Conservation (phyloP, 176 grass and related monocot genomes). For the Eragrostis curvula region DNA sequence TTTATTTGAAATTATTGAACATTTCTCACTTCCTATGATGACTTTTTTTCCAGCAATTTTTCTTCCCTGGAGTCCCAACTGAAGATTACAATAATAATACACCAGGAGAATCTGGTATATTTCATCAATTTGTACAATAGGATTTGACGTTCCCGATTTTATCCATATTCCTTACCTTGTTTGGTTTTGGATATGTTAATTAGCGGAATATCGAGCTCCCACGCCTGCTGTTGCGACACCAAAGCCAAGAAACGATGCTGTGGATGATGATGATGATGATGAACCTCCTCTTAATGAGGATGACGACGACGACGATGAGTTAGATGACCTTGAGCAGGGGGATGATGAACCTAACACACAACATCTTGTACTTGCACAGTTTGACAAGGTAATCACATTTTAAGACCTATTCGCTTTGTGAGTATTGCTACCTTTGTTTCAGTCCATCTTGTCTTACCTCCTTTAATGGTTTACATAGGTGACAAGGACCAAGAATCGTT, state of each 20-base stretch:
- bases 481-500: slow-evolving; percentile 79
- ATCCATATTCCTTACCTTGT: background rate
- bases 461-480: slow-evolving; percentile 58
- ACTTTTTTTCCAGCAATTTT: slow-evolving; percentile 57
- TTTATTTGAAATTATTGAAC: slow-evolving; percentile 22
- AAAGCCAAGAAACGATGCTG: slow-evolving; percentile 51
- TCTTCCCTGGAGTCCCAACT: slow-evolving; percentile 66
- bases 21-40: slow-evolving; percentile 12
- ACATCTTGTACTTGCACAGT: slow-evolving; percentile 78
- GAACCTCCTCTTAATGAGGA: slow-evolving; percentile 87
- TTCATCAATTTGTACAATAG: slow-evolving; percentile 13
- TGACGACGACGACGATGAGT: slow-evolving; percentile 61
- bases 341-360: slow-evolving; percentile 78
- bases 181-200: slow-evolving; percentile 31
- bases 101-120: slow-evolving; percentile 66
- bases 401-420: slow-evolving; percentile 21
- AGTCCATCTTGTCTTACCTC: slow-evolving; percentile 16
- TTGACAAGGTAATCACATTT: slow-evolving; percentile 68
- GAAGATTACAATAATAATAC: slow-evolving; percentile 89
- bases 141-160: background rate
- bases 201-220: slow-evolving; percentile 67
- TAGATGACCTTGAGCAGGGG: slow-evolving; percentile 68
- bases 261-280: slow-evolving; percentile 44
- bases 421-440: background rate
- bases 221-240: slow-evolving; percentile 69